phyloP scores from a whole-genome alignment of 1,284 basidiomycete genomes.

The Trametes sp. region DNA sequence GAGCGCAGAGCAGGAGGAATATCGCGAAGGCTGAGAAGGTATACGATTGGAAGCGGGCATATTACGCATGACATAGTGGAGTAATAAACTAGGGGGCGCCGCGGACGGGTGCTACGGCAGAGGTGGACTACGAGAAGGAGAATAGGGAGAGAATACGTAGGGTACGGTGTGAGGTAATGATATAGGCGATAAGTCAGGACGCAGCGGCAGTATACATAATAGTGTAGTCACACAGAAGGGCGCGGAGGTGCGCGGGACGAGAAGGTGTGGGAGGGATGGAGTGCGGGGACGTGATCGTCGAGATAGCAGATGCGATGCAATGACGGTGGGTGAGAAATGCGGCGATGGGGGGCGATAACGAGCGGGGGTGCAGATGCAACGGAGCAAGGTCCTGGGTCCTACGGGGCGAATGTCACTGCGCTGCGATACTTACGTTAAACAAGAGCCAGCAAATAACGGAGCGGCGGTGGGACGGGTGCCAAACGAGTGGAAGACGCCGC shows the following conservation, averaged over 20 bases:
- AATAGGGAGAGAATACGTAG: slow-evolving; percentile 18
- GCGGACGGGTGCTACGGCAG: neutral
- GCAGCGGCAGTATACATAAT: slow-evolving; percentile 30
- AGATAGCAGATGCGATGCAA: slow-evolving; percentile 26
- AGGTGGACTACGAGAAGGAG: slow-evolving; percentile 14
- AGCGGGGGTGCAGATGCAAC: slow-evolving; percentile 23
- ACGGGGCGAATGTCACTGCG: slow-evolving; percentile 23
- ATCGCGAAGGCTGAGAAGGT: neutral
- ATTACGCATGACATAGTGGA: slow-evolving; percentile 20
- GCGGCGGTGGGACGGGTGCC: slow-evolving; percentile 14
- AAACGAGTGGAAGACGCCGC: slow-evolving; percentile 17
- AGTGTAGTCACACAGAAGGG: slow-evolving; percentile 22
- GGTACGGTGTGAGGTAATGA: slow-evolving; percentile 29
- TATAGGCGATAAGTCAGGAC: slow-evolving; percentile 32
- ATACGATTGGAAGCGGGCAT: slow-evolving; percentile 3
- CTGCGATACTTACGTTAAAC: slow-evolving; percentile 30
- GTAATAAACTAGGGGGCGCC: slow-evolving; percentile 17
- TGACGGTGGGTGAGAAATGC: slow-evolving; percentile 25
- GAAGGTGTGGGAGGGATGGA: slow-evolving; percentile 15
- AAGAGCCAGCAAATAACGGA: slow-evolving; percentile 18
- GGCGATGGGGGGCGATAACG: slow-evolving; percentile 31
- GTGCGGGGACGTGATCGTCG: slow-evolving; percentile 17
- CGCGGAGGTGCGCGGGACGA: slow-evolving; percentile 24
- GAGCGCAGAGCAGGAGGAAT: slow-evolving; percentile 1
- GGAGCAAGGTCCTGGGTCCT: slow-evolving; percentile 25